Percentiles rank a stretch among this genome's conserved stretches.
Conservation (phyloP, 2,329 filamentous ascomycete species). For the Apiospora phragmitis region DNA sequence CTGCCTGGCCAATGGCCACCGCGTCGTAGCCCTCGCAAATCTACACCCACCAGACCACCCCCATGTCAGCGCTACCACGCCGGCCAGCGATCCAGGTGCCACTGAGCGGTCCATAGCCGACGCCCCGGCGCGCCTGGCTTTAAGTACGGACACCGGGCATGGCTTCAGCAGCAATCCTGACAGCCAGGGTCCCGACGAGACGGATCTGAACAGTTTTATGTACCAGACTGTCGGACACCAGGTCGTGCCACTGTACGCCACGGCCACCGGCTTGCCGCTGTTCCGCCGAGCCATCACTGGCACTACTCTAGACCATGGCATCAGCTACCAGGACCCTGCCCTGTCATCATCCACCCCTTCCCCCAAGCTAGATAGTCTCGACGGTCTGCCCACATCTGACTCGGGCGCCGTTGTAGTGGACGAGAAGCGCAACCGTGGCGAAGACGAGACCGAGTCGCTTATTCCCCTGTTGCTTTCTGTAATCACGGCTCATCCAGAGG, state of each 20-base stretch:
- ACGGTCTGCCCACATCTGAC: not conserved
- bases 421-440: constrained; percentile 22
- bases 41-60: constrained; percentile 60
- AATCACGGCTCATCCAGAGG: constrained; percentile 69
- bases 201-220: constrained; percentile 96
- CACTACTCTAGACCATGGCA: constrained; percentile 65
- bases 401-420: constrained; percentile 21
- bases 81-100: constrained; percentile 11
- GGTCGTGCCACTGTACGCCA: constrained; percentile 80
- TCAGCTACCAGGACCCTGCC: constrained; percentile 61
- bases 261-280: constrained; percentile 77
- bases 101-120: constrained; percentile 1
- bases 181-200: constrained; percentile 40
- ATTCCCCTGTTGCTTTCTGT: constrained; percentile 71
- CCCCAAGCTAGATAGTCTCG: not conserved
- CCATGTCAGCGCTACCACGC: constrained; percentile 12
- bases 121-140: not conserved
- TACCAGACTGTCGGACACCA: constrained; percentile 96
- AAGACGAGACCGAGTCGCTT: constrained; percentile 89
- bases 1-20: constrained; percentile 82
- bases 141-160: constrained; percentile 10
- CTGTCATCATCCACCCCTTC: constrained; percentile 1
- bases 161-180: constrained; percentile 11
- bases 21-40: constrained; percentile 85
- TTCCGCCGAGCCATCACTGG: constrained; percentile 80